Percentiles rank a stretch among this genome's conserved stretches.
Conservation (phyloP, 108 stramenopile genomes). For the Cyclostephanos tholiformis region DNA sequence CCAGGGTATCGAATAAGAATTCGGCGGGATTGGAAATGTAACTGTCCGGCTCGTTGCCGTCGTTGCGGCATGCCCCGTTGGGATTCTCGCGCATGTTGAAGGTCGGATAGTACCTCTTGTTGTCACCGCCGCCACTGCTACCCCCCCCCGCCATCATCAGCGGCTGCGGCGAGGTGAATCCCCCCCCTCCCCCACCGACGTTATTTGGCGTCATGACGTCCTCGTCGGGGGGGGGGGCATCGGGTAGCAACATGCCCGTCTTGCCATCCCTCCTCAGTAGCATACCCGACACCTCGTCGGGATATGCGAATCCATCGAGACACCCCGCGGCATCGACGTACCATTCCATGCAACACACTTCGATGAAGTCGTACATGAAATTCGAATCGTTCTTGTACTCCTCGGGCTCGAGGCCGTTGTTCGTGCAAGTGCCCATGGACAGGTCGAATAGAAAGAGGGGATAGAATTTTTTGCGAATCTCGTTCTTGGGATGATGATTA, state of each 20-base stretch:
- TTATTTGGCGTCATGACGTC: not conserved
- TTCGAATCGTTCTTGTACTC: not conserved
- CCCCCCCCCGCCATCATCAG: not conserved
- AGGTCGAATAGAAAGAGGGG: conserved; percentile 1
- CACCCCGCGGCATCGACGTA: conserved; percentile 19
- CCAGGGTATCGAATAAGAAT: conserved; percentile 25
- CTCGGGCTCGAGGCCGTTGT: conserved; percentile 15
- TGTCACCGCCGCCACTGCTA: not conserved
- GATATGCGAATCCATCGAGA: not conserved
- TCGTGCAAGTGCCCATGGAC: conserved; percentile 8
- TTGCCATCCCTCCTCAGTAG: not conserved
- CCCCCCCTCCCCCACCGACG: not conserved
- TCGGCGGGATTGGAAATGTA: conserved; percentile 13
- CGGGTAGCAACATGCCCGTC: not conserved
- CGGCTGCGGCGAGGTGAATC: not conserved
- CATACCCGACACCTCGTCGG: not conserved
- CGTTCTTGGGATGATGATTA: too few relatives aligned
- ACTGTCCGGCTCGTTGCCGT: conserved; percentile 18
- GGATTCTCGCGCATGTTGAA: conserved; percentile 29
- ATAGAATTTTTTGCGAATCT: conserved; percentile 1
- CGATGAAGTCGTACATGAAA: conserved; percentile 13
- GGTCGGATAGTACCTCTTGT: conserved; percentile 31
- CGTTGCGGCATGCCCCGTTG: conserved; percentile 40
- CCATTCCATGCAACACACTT: conserved; percentile 28
- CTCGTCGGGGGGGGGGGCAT: not conserved